These are phyloP conservation scores for Phaseolus lunatus DNA, from an alignment of 306 rosid species.

Conservation along the genomic window DNA sequence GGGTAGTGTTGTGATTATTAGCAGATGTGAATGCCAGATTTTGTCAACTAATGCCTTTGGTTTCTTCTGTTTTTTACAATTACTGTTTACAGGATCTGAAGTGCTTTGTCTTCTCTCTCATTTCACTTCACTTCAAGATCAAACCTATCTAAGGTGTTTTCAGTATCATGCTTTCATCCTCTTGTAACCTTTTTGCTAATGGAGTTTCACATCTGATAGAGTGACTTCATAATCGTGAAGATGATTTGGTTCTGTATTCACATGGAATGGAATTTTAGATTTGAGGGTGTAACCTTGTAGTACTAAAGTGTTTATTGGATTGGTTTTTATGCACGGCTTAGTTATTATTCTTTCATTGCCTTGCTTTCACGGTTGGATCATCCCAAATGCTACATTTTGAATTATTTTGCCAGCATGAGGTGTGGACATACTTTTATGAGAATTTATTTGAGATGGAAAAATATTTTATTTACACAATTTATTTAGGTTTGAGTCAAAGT, in stretches of 20 bases:
- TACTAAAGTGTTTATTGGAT: conserved; percentile 4
- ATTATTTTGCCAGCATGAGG: background rate
- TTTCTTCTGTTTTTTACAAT: conserved; percentile 27
- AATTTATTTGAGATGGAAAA: background rate
- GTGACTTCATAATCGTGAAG: conserved; percentile 5
- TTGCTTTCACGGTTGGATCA: background rate
- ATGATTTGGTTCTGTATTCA: conserved; percentile 28
- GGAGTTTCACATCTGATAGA: conserved; percentile 17
- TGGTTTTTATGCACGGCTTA: conserved; percentile 18
- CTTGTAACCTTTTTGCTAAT: conserved; percentile 23
- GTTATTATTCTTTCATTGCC: background rate
- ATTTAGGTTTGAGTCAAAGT: background rate
- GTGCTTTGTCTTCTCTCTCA: conserved; percentile 95
- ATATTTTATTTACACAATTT: background rate
- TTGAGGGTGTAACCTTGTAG: conserved; percentile 26
- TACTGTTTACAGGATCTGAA: conserved; percentile 79
- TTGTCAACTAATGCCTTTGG: background rate
- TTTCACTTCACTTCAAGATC: conserved; percentile 98
- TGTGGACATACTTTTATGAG: background rate
- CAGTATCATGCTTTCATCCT: conserved; percentile 27
- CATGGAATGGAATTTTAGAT: conserved; percentile 19
- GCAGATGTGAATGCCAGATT: background rate
- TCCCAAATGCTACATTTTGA: background rate
- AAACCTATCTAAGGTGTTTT: conserved; percentile 71
- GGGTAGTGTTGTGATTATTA: background rate